A percentile compares a stretch with the other conserved stretches of the same genome.
phyloP scores from a whole-genome alignment of 2,329 filamentous ascomycete genomes.

The Ramularia endophylla region DNA sequence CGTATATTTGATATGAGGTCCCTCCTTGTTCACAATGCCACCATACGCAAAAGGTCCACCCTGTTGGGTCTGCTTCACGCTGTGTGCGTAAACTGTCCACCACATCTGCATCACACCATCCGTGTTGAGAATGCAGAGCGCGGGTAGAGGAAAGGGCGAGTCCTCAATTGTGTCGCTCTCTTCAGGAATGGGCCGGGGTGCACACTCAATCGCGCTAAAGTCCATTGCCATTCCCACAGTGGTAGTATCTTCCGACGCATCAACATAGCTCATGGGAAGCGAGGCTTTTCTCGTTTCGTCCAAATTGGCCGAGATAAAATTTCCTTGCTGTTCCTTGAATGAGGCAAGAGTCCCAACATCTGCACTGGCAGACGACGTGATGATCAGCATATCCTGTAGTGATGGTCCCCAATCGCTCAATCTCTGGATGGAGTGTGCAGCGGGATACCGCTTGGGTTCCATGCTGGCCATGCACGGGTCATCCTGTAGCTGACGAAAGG shows the following conservation, averaged over 20 bases:
- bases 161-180: conserved; percentile 67
- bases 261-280: conserved; percentile 58
- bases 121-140: conserved; percentile 78
- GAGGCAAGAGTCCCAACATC: conserved; percentile 75
- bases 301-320: conserved; percentile 43
- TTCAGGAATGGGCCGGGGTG: conserved; percentile 21
- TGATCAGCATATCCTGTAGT: conserved; percentile 72
- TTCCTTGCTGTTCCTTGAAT: conserved; percentile 48
- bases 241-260: conserved; percentile 63
- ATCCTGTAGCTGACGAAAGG: conserved; percentile 62
- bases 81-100: conserved; percentile 90
- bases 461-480: conserved; percentile 64
- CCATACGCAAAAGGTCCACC: neutral
- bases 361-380: conserved; percentile 72
- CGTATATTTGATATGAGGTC: neutral
- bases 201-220: conserved; percentile 38
- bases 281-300: conserved; percentile 70
- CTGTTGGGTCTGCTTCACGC: conserved; percentile 65
- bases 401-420: conserved; percentile 75
- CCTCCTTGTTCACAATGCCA: conserved; percentile 7
- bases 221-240: conserved; percentile 77
- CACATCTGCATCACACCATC: conserved; percentile 79
- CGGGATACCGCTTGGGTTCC: conserved; percentile 49
- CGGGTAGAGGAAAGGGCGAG: conserved; percentile 74
- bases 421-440: conserved; percentile 72